Percentiles rank a stretch among this genome's conserved stretches.
phyloP scores from a whole-genome alignment of 2,329 filamentous ascomycete genomes.

The Cucurbitaria berberidis region DNA sequence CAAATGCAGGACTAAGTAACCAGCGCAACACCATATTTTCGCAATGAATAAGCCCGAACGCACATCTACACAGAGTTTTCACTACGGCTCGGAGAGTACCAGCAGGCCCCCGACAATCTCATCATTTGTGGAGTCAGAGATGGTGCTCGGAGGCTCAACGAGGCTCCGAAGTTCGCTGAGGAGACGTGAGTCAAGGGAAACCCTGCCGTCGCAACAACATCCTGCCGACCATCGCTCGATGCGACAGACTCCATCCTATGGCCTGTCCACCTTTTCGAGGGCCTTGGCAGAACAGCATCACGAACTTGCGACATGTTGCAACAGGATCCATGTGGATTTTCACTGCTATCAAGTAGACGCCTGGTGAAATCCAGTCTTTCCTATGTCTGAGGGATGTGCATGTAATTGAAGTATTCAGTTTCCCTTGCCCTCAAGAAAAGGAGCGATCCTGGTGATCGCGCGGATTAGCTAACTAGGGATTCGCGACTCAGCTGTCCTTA shows the following conservation, averaged over 20 bases:
- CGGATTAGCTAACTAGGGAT: neutral
- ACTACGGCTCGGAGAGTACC: slow-evolving; percentile 14
- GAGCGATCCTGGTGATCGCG: no score
- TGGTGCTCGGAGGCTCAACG: slow-evolving; percentile 17
- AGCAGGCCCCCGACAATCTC: slow-evolving; percentile 18
- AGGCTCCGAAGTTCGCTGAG: slow-evolving; percentile 11
- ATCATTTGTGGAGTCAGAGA: slow-evolving; percentile 4
- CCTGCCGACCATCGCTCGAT: neutral
- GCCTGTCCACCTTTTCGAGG: neutral
- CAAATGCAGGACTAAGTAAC: slow-evolving; percentile 5
- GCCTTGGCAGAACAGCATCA: neutral
- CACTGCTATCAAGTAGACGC: neutral
- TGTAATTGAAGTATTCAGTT: neutral
- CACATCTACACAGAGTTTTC: slow-evolving; percentile 8
- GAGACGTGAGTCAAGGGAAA: slow-evolving; percentile 9
- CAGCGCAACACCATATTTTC: slow-evolving; percentile 6
- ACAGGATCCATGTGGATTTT: neutral
- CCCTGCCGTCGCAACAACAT: slow-evolving; percentile 2
- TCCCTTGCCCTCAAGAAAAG: no score
- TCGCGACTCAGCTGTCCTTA: neutral
- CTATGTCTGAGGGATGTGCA: neutral
- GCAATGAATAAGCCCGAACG: slow-evolving; percentile 6
- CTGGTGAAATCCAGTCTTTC: neutral
- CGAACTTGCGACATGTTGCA: neutral
- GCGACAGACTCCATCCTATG: neutral